phyloP scores from a whole-genome alignment of 148 eudicot genomes.

The Polygonum aviculare region DNA sequence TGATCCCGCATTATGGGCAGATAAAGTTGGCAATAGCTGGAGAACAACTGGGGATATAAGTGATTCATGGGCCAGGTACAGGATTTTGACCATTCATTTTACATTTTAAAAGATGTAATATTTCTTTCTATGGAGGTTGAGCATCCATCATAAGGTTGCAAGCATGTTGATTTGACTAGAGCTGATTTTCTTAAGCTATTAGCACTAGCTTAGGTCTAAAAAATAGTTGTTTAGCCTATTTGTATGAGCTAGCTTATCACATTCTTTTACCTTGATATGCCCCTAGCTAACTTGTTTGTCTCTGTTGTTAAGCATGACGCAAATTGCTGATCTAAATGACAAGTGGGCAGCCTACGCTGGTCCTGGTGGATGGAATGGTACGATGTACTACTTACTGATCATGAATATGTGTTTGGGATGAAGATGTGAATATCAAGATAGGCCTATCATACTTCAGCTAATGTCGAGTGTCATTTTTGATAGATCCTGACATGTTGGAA shows the following conservation, averaged over 20 bases:
- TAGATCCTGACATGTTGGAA: slow-evolving; percentile 20
- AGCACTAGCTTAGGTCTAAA: not conserved
- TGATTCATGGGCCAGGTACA: slow-evolving; percentile 14
- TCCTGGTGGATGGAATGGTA: slow-evolving; percentile 18
- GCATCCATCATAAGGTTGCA: not conserved
- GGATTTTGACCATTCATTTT: not conserved
- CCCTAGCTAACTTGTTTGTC: not conserved
- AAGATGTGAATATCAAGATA: not conserved
- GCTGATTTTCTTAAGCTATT: not conserved
- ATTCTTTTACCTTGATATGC: not conserved
- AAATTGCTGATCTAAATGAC: slow-evolving; percentile 10
- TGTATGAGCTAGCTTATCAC: not conserved
- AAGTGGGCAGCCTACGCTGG: slow-evolving; percentile 7
- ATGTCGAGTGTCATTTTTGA: not conserved
- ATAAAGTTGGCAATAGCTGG: slow-evolving; percentile 15
- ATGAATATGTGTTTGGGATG: not conserved
- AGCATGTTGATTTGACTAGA: not conserved
- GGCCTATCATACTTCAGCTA: not conserved
- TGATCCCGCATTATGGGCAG: slow-evolving; percentile 15
- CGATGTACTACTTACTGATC: not conserved
- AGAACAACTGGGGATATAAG: slow-evolving; percentile 17
- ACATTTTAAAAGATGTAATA: not conserved
- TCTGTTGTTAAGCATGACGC: not conserved
- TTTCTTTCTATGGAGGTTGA: not conserved
- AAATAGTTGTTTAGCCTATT: not conserved